Base-by-base conservation (phyloP, 2,329 filamentous ascomycete species). In the Thielaviopsis euricoi region DNA sequence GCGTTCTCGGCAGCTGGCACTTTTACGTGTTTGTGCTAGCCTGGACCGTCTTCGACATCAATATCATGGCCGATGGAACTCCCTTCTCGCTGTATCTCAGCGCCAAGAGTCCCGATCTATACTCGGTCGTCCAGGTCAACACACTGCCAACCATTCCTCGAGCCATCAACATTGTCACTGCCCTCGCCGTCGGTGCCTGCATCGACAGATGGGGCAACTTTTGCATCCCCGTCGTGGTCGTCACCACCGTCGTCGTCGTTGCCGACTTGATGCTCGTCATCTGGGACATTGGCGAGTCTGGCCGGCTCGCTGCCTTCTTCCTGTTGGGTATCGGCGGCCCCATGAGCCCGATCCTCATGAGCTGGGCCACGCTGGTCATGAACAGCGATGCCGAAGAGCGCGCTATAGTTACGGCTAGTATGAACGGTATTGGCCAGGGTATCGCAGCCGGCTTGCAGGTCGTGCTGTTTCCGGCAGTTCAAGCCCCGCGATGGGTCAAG, bases 361-460 rank as follows among this genome's bases (percentile, higher is more conserved):
- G 67, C 10, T 73, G 70, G 71, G 69, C 70, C 22, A 69, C 69
- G 0, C 63, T 70, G 2, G 63, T 66, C 9, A 71, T 71, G 68
- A 65, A 66, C 1, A 66, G 68, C 12, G 69, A 71, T 50, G 69
- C 70, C 7, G 71, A 73, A 57, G 71, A 73, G 60, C 65, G 71
- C 21, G 71, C 71, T 1, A 65, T 72, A 1, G 69, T 72, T 6
- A 71, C 69, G 17, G 70, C 70, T 0, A 72, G 69, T 29, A 73
- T 73, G 70, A 73, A 73, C 53, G 68, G 71, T 6, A 70, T 73
- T 53, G 71, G 71, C 1, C 71, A 73, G 60, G 71, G 66, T 1
- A 71, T 73, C 37, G 68, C 66, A 13, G 71, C 71, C 0, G 70
- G 71, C 52, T 68, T 66, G 1, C 70, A 73, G 56, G 62, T 73